A percentile compares a stretch with the other conserved stretches of the same genome.
These are phyloP conservation scores for Populus hybrid DNA, from an alignment of 441 rosid species.

Conservation along the genomic window DNA sequence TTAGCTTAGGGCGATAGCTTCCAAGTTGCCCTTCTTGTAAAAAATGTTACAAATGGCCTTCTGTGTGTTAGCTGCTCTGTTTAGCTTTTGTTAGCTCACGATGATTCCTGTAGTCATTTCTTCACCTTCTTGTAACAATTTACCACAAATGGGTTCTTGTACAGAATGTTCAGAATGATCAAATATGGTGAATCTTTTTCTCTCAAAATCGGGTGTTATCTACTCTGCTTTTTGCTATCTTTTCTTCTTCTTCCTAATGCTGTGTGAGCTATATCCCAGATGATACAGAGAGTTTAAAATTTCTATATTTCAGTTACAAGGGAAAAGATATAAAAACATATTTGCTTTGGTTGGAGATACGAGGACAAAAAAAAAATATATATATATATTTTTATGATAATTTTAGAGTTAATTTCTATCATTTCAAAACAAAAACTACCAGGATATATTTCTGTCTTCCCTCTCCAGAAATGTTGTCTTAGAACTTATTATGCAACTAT, in stretches of 20 bases:
- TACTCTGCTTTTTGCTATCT: not conserved
- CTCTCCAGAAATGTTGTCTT: no score
- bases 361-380: no score
- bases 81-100: not conserved
- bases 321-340: no score
- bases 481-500: no score
- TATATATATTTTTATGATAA: no score
- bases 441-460: no score
- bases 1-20: not conserved
- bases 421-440: no score
- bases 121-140: constrained; percentile 2
- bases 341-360: no score
- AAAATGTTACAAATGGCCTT: not conserved
- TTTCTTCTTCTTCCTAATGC: not conserved
- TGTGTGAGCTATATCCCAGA: no score
- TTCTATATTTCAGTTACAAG: no score
- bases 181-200: not conserved
- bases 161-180: not conserved
- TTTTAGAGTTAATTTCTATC: no score
- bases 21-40: not conserved
- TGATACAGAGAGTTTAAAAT: not conserved
- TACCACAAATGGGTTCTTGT: not conserved
- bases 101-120: not conserved
- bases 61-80: not conserved
- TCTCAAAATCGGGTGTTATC: not conserved